phyloP scores from a whole-genome alignment of 805 yeast species.

The Candida awuae region DNA sequence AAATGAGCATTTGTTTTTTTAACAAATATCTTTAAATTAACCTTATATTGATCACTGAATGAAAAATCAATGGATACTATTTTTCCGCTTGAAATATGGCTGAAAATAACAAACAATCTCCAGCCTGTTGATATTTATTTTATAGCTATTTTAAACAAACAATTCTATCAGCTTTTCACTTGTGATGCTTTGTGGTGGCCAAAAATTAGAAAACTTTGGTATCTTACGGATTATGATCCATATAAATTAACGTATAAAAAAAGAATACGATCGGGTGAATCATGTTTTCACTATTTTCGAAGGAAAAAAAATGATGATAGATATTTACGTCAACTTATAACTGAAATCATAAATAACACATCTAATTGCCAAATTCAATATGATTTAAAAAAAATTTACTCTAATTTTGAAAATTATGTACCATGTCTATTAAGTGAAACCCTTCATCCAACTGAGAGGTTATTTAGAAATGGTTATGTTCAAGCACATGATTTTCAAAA shows the following conservation, averaged over 20 bases:
- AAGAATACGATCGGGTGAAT: background rate
- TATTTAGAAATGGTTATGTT: background rate
- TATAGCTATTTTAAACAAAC: slow-evolving; percentile 9
- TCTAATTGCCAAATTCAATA: background rate
- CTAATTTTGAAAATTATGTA: slow-evolving; percentile 6
- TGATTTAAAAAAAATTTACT: background rate
- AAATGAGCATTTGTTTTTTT: too few relatives aligned
- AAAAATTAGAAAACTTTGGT: slow-evolving; percentile 4
- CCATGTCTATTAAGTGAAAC: slow-evolving; percentile 18
- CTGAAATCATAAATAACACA: background rate
- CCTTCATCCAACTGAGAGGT: slow-evolving; percentile 13
- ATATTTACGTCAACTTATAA: background rate
- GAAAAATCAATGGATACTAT: background rate
- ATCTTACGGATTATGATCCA: slow-evolving; percentile 4
- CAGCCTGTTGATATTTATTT: slow-evolving; percentile 10
- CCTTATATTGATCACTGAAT: too few relatives aligned
- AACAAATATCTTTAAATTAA: too few relatives aligned
- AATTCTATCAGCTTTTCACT: slow-evolving; percentile 6
- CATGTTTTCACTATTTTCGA: slow-evolving; percentile 3
- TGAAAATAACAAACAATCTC: slow-evolving; percentile 8
- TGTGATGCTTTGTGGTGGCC: slow-evolving; percentile 19
- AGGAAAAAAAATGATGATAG: slow-evolving; percentile 4
- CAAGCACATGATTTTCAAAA: background rate
- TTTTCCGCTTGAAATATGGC: slow-evolving; percentile 21
- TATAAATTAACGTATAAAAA: slow-evolving; percentile 1